Base-by-base conservation (phyloP, 345 rosid species). In the Salix koriyanagi region DNA sequence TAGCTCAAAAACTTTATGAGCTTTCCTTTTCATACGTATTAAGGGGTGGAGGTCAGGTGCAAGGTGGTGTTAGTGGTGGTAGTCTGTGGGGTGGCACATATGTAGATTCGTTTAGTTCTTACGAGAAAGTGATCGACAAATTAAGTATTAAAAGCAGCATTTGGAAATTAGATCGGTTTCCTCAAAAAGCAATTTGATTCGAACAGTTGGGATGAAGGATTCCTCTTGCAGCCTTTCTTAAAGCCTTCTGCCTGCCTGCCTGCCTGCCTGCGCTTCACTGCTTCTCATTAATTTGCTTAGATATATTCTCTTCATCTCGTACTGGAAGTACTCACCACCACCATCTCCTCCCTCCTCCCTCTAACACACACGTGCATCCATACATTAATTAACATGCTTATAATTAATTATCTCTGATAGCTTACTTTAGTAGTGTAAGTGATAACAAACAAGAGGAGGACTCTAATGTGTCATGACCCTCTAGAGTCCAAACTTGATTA, bases 171-270 rank as follows among this genome's bases (percentile, higher is more conserved):
- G 73, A 76, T 46, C 50, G 5, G 80, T 82, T 76, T 80, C 69
- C 65, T 37, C 75, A 76, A 65, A 82, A 80, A 78, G 79, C 62
- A 76, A 71, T 79, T 75, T 76, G 85, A 82, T 86, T 84, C 89
- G 65, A 58, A 72, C 76, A 52, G 77, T 39, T 60, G 67, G 58
- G 41, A 18, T 75, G 67, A 77, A 75, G 83, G 80, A 78, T 78
- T 79, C 85, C 83, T 13, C 21, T 65, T 65, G 82, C 89, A 86
- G 87, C 86, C 68, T 84, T 82, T 67, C 32, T 77, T 42, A 65
- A 73, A 78, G 76, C 67, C 60, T 30, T 58, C 61, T 71, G 65
- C 42, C 76, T 68, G 62, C 65, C 76, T 62, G 62, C 65, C 76
- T 62, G 62, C 65, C 46, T 60, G 6, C 68, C 66, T 74, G 64